Evolutionary conservation across 2,329 filamentous ascomycete species (phyloP).

Genomic region (Stagonosporopsis cucurbitacearum): DNA sequence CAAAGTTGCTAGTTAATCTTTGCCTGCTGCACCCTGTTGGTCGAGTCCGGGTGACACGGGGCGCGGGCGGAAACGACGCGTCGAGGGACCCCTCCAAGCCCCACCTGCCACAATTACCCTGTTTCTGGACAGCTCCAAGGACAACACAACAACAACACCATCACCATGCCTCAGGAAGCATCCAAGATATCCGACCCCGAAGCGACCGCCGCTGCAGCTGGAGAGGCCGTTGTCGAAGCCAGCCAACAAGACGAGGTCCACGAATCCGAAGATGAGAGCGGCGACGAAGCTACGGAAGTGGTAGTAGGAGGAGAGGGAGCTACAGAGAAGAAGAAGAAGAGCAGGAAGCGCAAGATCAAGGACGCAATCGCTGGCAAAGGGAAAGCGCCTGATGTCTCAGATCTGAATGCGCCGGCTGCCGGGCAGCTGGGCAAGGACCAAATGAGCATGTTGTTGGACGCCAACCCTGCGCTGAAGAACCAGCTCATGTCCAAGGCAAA

Average conservation of each 20-base stretch:
- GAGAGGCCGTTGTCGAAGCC: constrained; percentile 50
- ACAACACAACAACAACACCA: constrained; percentile 16
- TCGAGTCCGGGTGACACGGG: not conserved
- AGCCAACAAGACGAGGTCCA: constrained; percentile 37
- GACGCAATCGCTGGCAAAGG: constrained; percentile 48
- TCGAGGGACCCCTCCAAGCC: constrained; percentile 13
- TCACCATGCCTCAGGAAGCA: constrained; percentile 56
- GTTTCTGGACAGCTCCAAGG: constrained; percentile 7
- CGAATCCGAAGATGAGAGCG: constrained; percentile 43
- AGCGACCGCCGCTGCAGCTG: constrained; percentile 56
- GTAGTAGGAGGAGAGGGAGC: constrained; percentile 45
- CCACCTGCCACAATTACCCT: constrained; percentile 20
- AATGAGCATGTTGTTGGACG: constrained; percentile 45
- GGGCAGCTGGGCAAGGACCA: constrained; percentile 48
- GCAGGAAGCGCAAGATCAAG: constrained; percentile 68
- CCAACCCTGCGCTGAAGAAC: constrained; percentile 49
- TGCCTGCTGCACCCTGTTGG: not conserved
- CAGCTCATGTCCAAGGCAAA: constrained; percentile 44
- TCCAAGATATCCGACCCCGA: constrained; percentile 67
- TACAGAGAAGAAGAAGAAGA: constrained; percentile 69
- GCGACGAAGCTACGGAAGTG: constrained; percentile 38
- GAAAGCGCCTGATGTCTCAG: constrained; percentile 36
- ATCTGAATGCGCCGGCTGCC: constrained; percentile 37
- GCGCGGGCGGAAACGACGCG: not conserved
- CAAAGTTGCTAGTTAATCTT: not conserved